Evolutionary conservation across 2,329 filamentous ascomycete species (phyloP).

Genomic region (Aspergillus tubingensis): DNA sequence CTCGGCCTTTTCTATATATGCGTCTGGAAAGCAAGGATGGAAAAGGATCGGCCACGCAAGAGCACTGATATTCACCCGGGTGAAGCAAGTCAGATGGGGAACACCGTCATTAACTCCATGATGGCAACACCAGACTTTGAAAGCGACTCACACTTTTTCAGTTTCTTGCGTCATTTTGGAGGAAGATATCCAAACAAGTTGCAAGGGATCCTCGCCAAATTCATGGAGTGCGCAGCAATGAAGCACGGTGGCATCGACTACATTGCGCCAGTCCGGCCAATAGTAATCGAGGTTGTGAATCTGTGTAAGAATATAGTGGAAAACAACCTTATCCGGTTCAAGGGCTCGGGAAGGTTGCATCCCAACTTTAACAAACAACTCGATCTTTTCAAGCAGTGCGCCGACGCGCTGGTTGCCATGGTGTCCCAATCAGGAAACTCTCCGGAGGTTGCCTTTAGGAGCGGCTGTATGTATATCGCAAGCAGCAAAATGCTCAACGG

Average conservation of each 20-base stretch:
- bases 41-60: neutral
- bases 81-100: neutral
- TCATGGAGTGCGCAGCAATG: neutral
- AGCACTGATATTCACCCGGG: neutral
- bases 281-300: slow-evolving; percentile 12
- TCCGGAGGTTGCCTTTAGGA: slow-evolving; percentile 13
- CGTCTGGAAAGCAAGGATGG: neutral
- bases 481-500: slow-evolving; percentile 12
- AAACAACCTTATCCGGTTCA: slow-evolving; percentile 16
- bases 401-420: neutral
- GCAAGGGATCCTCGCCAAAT: neutral
- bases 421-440: neutral
- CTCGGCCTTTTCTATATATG: slow-evolving; percentile 15
- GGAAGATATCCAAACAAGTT: neutral
- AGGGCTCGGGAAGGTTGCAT: slow-evolving; percentile 8
- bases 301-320: slow-evolving; percentile 19
- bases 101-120: neutral
- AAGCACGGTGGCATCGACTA: neutral
- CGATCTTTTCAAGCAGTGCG: slow-evolving; percentile 9
- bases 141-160: slow-evolving; percentile 4
- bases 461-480: slow-evolving; percentile 19
- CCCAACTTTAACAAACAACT: slow-evolving; percentile 11
- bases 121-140: neutral
- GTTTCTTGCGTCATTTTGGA: slow-evolving; percentile 4
- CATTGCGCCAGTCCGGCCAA: neutral